A percentile compares a stretch with the other conserved stretches of the same genome.
phyloP scores from a whole-genome alignment of 192 early-diverging fungal genomes.

The Phycomyces blakesleeanus region DNA sequence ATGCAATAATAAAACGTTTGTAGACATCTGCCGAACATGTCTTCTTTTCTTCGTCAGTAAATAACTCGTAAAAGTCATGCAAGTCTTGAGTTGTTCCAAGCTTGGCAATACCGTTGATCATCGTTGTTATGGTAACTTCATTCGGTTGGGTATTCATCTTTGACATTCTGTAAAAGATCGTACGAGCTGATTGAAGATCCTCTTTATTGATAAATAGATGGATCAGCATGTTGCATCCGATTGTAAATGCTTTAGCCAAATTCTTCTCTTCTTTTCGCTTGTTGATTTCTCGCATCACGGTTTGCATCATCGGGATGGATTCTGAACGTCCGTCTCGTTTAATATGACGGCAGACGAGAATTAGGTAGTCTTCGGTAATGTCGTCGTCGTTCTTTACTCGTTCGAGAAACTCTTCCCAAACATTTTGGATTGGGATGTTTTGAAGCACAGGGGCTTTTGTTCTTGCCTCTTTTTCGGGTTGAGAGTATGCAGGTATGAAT shows the following conservation, averaged over 20 bases:
- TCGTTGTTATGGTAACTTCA: constrained; percentile 11
- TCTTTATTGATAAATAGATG: constrained; percentile 7
- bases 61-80: not conserved
- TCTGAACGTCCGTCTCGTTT: not conserved
- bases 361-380: constrained; percentile 2
- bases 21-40: constrained; percentile 3
- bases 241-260: not conserved
- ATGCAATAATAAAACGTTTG: constrained; percentile 19
- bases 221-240: constrained; percentile 29
- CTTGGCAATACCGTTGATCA: constrained; percentile 24
- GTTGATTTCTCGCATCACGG: constrained; percentile 10
- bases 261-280: not conserved
- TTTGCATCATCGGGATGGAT: not conserved
- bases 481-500: too few relatives aligned
- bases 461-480: not conserved
- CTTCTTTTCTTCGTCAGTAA: not conserved
- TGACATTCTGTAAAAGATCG: constrained; percentile 14
- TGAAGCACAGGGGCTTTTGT: not conserved
- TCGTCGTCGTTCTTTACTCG: not conserved
- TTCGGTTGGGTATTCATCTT: not conserved
- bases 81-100: constrained; percentile 11
- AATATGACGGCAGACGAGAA: not conserved
- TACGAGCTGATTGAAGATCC: constrained; percentile 12
- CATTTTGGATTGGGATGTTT: not conserved
- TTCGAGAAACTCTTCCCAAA: constrained; percentile 11